Evolutionary conservation across 2,329 filamentous ascomycete genomes (phyloP).

Genomic region (Didymella pomorum): DNA sequence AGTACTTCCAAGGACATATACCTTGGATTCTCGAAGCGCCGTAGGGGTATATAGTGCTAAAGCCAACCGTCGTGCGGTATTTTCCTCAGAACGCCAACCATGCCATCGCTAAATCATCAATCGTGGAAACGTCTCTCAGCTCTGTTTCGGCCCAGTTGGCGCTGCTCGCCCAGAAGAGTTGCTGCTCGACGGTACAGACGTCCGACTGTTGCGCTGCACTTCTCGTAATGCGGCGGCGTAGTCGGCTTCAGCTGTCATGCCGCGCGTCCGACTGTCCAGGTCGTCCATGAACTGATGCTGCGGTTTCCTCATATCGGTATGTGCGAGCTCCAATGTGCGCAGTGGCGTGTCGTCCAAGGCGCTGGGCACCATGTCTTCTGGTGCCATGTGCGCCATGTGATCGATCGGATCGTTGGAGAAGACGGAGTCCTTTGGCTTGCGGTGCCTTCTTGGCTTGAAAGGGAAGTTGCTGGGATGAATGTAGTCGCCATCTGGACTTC

Average conservation of each 20-base stretch:
- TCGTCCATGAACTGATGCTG: constrained; percentile 33
- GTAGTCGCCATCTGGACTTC: constrained; percentile 45
- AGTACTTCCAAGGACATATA: neutral
- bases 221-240: constrained; percentile 44
- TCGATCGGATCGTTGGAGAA: constrained; percentile 31
- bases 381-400: constrained; percentile 30
- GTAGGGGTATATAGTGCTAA: constrained; percentile 21
- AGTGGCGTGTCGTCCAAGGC: constrained; percentile 33
- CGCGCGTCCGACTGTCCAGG: constrained; percentile 19
- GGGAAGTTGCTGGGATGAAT: constrained; percentile 42
- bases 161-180: constrained; percentile 15
- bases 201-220: constrained; percentile 22
- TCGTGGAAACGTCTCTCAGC: constrained; percentile 12
- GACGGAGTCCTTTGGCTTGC: constrained; percentile 38
- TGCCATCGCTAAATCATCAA: constrained; percentile 24
- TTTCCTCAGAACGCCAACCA: constrained; percentile 16
- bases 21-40: neutral
- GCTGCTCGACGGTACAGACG: constrained; percentile 18
- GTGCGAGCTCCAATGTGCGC: constrained; percentile 24
- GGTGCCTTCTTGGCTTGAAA: constrained; percentile 31
- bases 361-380: constrained; percentile 45
- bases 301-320: constrained; percentile 28
- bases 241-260: constrained; percentile 36
- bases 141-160: constrained; percentile 11
- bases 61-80: constrained; percentile 5